Percentiles rank a stretch among this genome's conserved stretches.
These are phyloP conservation scores for Arachis stenosperma DNA, from an alignment of 306 rosid species.

Conservation along the genomic window DNA sequence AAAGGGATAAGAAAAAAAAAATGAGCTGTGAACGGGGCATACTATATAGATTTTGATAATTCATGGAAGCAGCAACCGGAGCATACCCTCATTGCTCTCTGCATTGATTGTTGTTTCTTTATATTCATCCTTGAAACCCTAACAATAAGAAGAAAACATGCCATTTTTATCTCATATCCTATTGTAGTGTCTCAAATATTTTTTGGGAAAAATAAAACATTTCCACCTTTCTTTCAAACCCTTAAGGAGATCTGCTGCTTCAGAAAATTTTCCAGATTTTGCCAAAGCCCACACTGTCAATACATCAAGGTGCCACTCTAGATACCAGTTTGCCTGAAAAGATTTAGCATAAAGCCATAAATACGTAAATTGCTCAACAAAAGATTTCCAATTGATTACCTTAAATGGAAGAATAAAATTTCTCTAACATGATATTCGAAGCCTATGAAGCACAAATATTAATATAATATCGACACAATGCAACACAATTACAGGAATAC, in stretches of 20 bases:
- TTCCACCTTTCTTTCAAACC: slow-evolving; percentile 73
- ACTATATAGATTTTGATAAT: slow-evolving; percentile 15
- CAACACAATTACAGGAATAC: too few relatives aligned
- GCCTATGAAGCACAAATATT: background rate
- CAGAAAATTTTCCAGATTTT: slow-evolving; percentile 52
- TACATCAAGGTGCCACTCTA: slow-evolving; percentile 79
- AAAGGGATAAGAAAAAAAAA: background rate
- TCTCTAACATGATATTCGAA: slow-evolving; percentile 13
- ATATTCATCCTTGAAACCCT: slow-evolving; percentile 64
- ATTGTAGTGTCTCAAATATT: background rate
- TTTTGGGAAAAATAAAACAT: slow-evolving; percentile 23
- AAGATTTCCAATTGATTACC: slow-evolving; percentile 12
- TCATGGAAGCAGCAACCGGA: slow-evolving; percentile 30
- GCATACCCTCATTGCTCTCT: slow-evolving; percentile 67
- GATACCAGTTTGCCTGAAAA: slow-evolving; percentile 74
- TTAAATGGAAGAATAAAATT: slow-evolving; percentile 3
- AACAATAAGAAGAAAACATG: slow-evolving; percentile 29
- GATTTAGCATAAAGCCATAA: slow-evolving; percentile 24
- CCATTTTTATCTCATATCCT: slow-evolving; percentile 14
- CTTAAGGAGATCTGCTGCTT: slow-evolving; percentile 66
- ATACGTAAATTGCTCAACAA: background rate
- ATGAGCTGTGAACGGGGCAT: slow-evolving; percentile 6
- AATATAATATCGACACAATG: too few relatives aligned
- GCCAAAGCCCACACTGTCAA: slow-evolving; percentile 79
- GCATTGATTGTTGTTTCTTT: slow-evolving; percentile 67